A percentile compares a stretch with the other conserved stretches of the same genome.
Conservation (phyloP, 352 stramenopile genomes). For the Globisporangium heterothallicum region DNA sequence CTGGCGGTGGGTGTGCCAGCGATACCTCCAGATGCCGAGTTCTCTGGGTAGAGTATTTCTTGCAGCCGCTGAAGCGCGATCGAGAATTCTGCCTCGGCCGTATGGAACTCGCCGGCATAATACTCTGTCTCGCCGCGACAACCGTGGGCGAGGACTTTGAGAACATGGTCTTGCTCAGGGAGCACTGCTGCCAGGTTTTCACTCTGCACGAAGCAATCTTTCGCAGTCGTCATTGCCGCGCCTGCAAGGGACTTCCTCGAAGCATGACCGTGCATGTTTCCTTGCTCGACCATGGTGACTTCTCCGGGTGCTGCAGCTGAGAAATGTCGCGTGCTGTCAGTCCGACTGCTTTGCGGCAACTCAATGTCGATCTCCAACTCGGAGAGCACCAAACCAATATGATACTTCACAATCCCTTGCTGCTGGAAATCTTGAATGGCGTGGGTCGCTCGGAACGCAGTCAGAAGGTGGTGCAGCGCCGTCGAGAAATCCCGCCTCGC, state of each 20-base stretch:
- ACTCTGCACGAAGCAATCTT: slow-evolving; percentile 30
- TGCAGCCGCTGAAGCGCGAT: slow-evolving; percentile 27
- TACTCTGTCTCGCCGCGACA: slow-evolving; percentile 39
- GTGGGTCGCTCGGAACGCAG: slow-evolving; percentile 25
- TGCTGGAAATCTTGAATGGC: slow-evolving; percentile 24
- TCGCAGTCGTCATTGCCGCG: slow-evolving; percentile 7
- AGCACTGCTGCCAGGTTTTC: slow-evolving; percentile 16
- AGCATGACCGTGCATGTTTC: background rate
- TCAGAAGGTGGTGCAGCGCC: slow-evolving; percentile 29
- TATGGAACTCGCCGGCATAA: slow-evolving; percentile 32
- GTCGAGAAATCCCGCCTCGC: slow-evolving; percentile 20
- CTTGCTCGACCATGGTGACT: slow-evolving; percentile 10
- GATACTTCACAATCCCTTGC: slow-evolving; percentile 34
- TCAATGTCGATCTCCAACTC: slow-evolving; percentile 17
- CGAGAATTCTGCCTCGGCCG: slow-evolving; percentile 32
- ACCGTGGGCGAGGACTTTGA: slow-evolving; percentile 21
- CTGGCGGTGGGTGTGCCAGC: slow-evolving; percentile 7
- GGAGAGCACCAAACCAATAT: slow-evolving; percentile 31
- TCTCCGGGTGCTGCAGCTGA: slow-evolving; percentile 12
- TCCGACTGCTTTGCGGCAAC: slow-evolving; percentile 1
- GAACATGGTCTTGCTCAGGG: slow-evolving; percentile 14
- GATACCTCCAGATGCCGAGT: too few species aligned
- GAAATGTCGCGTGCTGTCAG: too few species aligned
- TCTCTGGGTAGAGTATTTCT: slow-evolving; percentile 10
- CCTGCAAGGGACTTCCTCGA: background rate